phyloP scores from a whole-genome alignment of 306 rosid species.

The Vigna hirtella region DNA sequence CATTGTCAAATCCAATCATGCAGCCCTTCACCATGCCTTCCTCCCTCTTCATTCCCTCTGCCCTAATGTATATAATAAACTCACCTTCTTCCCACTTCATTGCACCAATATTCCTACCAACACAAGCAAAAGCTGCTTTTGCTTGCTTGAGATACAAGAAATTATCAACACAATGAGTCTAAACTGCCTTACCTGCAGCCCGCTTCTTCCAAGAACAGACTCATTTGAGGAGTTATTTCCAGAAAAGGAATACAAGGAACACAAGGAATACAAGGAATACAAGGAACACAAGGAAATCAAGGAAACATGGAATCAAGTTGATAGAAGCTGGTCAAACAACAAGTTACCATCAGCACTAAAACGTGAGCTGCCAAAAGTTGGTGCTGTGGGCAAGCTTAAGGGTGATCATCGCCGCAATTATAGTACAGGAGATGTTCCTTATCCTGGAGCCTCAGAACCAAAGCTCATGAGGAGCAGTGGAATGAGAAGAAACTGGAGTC shows the following conservation, averaged over 20 bases:
- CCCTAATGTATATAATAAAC: conserved; percentile 50
- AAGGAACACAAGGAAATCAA: not conserved
- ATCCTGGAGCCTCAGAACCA: conserved; percentile 47
- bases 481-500: conserved; percentile 94
- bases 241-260: conserved; percentile 28
- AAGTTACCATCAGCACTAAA: not conserved
- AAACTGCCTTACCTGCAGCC: conserved; percentile 67
- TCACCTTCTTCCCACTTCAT: not conserved
- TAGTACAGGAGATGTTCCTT: conserved; percentile 15
- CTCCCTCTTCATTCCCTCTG: conserved; percentile 16
- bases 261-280: not conserved
- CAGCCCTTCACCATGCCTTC: conserved; percentile 20
- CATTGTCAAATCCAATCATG: conserved; percentile 20
- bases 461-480: conserved; percentile 74
- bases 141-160: conserved; percentile 44
- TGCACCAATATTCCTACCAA: conserved; percentile 32
- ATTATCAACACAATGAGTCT: conserved; percentile 59
- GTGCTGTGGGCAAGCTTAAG: not conserved
- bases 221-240: conserved; percentile 40
- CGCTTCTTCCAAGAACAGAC: conserved; percentile 57
- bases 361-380: not conserved
- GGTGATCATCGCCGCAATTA: not conserved
- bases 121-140: conserved; percentile 26
- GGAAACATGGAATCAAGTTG: conserved; percentile 32
- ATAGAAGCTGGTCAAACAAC: conserved; percentile 38